Evolutionary conservation across 805 yeast genomes (phyloP).

Genomic region (Monosporozyma solicola): DNA sequence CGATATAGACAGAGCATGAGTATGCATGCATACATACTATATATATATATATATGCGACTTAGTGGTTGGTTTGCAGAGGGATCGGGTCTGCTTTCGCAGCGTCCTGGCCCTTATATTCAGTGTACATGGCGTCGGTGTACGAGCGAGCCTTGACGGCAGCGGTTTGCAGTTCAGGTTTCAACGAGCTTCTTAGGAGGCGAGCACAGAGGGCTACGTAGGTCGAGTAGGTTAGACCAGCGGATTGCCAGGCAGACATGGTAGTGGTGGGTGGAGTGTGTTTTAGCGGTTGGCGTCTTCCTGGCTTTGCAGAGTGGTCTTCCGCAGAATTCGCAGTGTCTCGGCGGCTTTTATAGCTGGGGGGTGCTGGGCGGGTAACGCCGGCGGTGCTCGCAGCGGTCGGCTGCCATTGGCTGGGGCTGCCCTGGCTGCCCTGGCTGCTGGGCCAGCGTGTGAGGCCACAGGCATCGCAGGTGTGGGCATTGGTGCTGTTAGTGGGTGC

Average conservation of each 20-base stretch:
- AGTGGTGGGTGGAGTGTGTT: background rate
- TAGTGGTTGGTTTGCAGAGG: conserved; percentile 21
- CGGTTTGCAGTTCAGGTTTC: conserved; percentile 74
- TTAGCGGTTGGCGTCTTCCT: background rate
- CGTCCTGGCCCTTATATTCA: conserved; percentile 59
- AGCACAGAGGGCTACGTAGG: conserved; percentile 85
- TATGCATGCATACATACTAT: no score
- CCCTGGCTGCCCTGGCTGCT: background rate
- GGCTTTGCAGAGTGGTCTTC: no score
- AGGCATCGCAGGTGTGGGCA: no score
- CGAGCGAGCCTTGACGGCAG: conserved; percentile 61
- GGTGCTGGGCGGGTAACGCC: background rate
- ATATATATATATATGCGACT: background rate
- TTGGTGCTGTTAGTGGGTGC: no score
- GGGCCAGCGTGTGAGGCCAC: background rate
- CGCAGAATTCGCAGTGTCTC: no score
- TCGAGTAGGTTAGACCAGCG: conserved; percentile 68
- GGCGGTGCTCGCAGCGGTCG: background rate
- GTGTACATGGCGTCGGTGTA: conserved; percentile 64
- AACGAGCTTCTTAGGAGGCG: conserved; percentile 78
- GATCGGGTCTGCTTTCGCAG: conserved; percentile 31
- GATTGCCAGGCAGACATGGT: conserved; percentile 42
- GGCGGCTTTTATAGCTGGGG: background rate
- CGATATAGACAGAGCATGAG: background rate
- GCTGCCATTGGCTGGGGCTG: background rate